Evolutionary conservation across 1,139 yeast species (phyloP).

Genomic region (Meyerozyma smithsonii): DNA sequence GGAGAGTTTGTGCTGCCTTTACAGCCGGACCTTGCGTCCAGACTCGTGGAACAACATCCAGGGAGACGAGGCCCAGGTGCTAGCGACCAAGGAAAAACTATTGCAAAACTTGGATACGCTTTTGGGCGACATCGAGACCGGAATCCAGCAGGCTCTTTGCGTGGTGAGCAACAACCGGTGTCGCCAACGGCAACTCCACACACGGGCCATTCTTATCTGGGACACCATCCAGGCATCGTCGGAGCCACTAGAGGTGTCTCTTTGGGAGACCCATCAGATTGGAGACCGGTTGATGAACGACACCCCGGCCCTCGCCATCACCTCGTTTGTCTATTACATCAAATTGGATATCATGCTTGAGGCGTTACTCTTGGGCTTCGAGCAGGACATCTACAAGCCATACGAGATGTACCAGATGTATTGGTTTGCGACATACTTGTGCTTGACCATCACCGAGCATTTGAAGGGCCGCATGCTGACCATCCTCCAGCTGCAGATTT

Average conservation of each 20-base stretch:
- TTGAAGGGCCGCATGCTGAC: slow-evolving; percentile 41
- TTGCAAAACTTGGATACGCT: slow-evolving; percentile 12
- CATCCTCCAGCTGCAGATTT: slow-evolving; percentile 32
- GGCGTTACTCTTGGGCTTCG: slow-evolving; percentile 70
- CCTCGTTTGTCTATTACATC: slow-evolving; percentile 62
- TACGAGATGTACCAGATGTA: slow-evolving; percentile 68
- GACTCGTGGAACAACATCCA: slow-evolving; percentile 21
- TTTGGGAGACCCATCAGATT: slow-evolving; percentile 26
- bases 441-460: slow-evolving; percentile 45
- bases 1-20: slow-evolving; percentile 23
- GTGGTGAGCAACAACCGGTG: slow-evolving; percentile 70
- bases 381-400: slow-evolving; percentile 65
- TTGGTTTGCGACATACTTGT: slow-evolving; percentile 60
- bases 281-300: slow-evolving; percentile 28
- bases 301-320: slow-evolving; percentile 43
- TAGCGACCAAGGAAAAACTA: slow-evolving; percentile 9
- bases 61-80: slow-evolving; percentile 9
- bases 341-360: slow-evolving; percentile 71
- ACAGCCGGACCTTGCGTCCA: slow-evolving; percentile 19
- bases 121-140: slow-evolving; percentile 38
- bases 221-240: slow-evolving; percentile 74
- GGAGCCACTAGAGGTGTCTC: slow-evolving; percentile 48
- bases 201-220: slow-evolving; percentile 56
- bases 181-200: slow-evolving; percentile 71
- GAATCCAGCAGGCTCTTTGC: slow-evolving; percentile 52